These are phyloP conservation scores for Ustilago shanxiensis DNA, from an alignment of 1,284 basidiomycete genomes.

Conservation along the genomic window DNA sequence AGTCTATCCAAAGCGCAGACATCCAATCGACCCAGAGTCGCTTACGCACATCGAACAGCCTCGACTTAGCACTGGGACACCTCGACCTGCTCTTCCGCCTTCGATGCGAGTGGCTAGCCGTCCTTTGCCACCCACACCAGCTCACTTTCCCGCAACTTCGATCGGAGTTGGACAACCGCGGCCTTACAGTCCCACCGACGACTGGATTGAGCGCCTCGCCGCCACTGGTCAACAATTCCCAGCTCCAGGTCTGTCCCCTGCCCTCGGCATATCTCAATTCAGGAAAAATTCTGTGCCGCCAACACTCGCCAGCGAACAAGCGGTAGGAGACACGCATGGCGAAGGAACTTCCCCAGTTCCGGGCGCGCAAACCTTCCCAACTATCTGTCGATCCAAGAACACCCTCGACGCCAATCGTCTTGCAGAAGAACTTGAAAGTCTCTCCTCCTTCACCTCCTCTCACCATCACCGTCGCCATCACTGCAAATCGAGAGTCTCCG, in stretches of 20 bases:
- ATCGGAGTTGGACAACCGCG: not conserved
- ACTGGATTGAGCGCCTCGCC: not conserved
- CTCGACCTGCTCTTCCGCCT: constrained; percentile 1
- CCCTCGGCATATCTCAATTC: not conserved
- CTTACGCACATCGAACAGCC: not conserved
- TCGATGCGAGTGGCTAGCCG: constrained; percentile 16
- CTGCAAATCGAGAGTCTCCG: not conserved
- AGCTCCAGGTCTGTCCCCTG: not conserved
- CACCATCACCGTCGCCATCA: no score
- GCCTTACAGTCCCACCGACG: not conserved
- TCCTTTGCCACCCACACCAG: constrained; percentile 32
- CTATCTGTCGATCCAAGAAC: constrained; percentile 7
- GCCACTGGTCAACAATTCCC: not conserved
- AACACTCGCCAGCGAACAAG: not conserved
- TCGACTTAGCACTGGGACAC: constrained; percentile 3
- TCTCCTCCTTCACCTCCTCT: constrained; percentile 11
- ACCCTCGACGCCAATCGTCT: constrained; percentile 18
- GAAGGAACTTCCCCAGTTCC: not conserved
- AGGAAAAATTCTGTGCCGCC: not conserved
- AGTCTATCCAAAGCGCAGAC: constrained; percentile 12
- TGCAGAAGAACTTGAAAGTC: constrained; percentile 25
- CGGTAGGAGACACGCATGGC: constrained; percentile 6
- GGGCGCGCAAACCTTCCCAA: constrained; percentile 2
- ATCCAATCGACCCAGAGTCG: not conserved
- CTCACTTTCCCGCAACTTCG: not conserved